These are phyloP conservation scores for Lactarius akahatsu DNA, from an alignment of 768 basidiomycete species.

Conservation along the genomic window DNA sequence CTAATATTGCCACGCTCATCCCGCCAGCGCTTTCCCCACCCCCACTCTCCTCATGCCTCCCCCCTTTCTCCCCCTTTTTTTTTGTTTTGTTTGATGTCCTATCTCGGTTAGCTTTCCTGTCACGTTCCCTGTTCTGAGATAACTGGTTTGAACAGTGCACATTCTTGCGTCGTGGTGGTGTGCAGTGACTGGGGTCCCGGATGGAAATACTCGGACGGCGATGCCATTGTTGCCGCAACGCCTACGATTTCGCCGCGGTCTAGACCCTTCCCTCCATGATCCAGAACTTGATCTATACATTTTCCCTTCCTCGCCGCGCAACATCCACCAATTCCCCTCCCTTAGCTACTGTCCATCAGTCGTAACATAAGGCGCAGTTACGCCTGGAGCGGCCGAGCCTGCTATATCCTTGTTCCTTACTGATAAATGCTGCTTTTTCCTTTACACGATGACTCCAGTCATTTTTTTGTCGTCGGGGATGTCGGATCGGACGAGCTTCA, in stretches of 20 bases:
- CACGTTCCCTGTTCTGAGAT: neutral
- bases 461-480: neutral
- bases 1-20: slow-evolving; percentile 20
- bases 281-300: slow-evolving; percentile 23
- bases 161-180: neutral
- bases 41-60: slow-evolving; percentile 5
- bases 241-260: slow-evolving; percentile 27
- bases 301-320: slow-evolving; percentile 19
- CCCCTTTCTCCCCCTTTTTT: neutral
- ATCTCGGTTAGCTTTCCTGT: neutral
- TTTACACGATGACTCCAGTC: neutral
- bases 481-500: neutral
- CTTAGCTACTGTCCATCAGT: slow-evolving; percentile 9
- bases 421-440: too few species aligned
- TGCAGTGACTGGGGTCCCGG: slow-evolving; percentile 10
- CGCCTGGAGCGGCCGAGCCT: slow-evolving; percentile 17
- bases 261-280: slow-evolving; percentile 18
- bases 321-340: slow-evolving; percentile 18
- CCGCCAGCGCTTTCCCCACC: slow-evolving; percentile 1
- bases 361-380: neutral
- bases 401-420: neutral
- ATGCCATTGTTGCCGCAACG: slow-evolving; percentile 25
- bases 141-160: neutral
- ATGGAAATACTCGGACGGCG: slow-evolving; percentile 9
- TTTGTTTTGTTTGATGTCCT: neutral